Percentiles rank a stretch among this genome's conserved stretches.
These are phyloP conservation scores for Neohortaea acidophila DNA, from an alignment of 495 filamentous ascomycete genomes.

Conservation along the genomic window DNA sequence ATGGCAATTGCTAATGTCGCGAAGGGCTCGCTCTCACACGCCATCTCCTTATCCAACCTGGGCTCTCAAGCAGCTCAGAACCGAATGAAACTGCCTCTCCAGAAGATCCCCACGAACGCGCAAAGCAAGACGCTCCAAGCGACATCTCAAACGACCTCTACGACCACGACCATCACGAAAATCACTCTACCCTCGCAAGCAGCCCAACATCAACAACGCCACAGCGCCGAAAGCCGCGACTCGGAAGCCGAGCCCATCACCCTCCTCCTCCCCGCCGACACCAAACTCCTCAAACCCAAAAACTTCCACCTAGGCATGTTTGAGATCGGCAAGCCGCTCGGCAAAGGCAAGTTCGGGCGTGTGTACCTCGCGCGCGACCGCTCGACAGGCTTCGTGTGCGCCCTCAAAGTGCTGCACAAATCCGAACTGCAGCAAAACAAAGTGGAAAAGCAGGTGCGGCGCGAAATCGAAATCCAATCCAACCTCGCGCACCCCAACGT, in stretches of 20 bases:
- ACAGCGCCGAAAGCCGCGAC: conserved; percentile 25
- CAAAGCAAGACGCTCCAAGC: conserved; percentile 10
- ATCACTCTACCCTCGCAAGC: conserved; percentile 53
- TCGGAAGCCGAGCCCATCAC: conserved; percentile 37
- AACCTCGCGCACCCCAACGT: conserved; percentile 95
- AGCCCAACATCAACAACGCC: conserved; percentile 39
- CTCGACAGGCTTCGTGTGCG: conserved; percentile 81
- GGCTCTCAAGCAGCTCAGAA: conserved; percentile 20
- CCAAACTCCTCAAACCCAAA: conserved; percentile 46
- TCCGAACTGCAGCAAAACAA: conserved; percentile 79
- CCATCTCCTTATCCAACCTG: conserved; percentile 25
- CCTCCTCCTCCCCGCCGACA: conserved; percentile 36
- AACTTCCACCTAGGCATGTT: conserved; percentile 96
- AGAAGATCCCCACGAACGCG: conserved; percentile 25
- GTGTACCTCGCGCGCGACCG: conserved; percentile 92
- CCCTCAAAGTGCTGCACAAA: conserved; percentile 92
- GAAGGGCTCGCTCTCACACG: conserved; percentile 24
- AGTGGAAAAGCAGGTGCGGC: conserved; percentile 91
- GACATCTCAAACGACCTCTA: conserved; percentile 1
- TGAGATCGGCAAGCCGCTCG: conserved; percentile 88
- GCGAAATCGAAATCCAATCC: conserved; percentile 95
- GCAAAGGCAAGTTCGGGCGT: conserved; percentile 94
- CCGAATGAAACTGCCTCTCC: conserved; percentile 29
- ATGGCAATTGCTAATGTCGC: too few species aligned
- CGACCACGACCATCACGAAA: conserved; percentile 38